A percentile compares a stretch with the other conserved stretches of the same genome.
Evolutionary conservation across 2,329 filamentous ascomycete species (phyloP).

Genomic region (Colletotrichum graminicola): DNA sequence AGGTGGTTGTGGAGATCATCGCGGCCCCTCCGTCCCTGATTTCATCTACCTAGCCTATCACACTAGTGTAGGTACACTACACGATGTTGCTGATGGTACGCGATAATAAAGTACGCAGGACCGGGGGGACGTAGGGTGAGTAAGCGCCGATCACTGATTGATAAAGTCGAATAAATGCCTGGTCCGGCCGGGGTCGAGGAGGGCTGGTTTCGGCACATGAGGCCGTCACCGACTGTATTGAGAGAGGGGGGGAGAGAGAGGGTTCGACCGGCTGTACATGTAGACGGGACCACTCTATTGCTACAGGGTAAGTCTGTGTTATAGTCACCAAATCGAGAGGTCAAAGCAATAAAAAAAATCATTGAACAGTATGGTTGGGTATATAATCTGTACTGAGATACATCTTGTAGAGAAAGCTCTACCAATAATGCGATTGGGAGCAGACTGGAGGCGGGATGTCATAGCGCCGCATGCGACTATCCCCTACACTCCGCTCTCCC

Average conservation of each 20-base stretch:
- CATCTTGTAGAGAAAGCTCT: background rate
- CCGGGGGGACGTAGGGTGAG: background rate
- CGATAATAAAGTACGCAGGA: background rate
- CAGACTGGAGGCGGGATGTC: conserved; percentile 6
- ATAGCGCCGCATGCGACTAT: conserved; percentile 19
- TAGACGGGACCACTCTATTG: background rate
- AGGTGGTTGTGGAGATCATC: background rate
- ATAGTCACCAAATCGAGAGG: background rate
- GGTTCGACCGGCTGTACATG: background rate
- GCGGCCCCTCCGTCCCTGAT: background rate
- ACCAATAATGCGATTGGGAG: background rate
- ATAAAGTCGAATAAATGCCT: background rate
- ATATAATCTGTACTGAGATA: conserved; percentile 25
- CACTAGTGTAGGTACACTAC: too few relatives aligned
- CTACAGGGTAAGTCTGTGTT: background rate
- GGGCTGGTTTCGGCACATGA: conserved; percentile 17
- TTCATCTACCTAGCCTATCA: background rate
- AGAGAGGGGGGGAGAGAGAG: background rate
- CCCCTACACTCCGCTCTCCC: too few relatives aligned
- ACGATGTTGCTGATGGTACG: conserved; percentile 9
- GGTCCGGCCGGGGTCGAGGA: conserved; percentile 18
- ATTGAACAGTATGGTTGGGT: conserved; percentile 22
- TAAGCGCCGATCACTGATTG: conserved; percentile 13
- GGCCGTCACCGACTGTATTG: background rate
- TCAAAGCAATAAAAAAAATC: background rate